Conservation (phyloP, 2,329 filamentous ascomycete species). For the Didymella segeticola region DNA sequence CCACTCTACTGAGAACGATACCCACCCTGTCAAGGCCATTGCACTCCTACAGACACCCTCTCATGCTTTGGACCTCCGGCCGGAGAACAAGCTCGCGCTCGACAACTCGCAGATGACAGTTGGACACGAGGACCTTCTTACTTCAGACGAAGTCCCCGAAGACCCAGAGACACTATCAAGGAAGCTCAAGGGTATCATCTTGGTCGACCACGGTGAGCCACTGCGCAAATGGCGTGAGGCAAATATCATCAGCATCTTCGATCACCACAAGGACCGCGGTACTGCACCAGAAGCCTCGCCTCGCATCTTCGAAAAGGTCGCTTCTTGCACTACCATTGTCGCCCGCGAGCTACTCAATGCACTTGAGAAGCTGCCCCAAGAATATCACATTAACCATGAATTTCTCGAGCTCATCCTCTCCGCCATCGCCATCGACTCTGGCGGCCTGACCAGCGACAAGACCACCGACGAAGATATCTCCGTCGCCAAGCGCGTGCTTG, state of each 20-base stretch:
- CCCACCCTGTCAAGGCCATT: conserved; percentile 54
- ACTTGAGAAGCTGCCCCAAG: conserved; percentile 51
- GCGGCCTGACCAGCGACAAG: conserved; percentile 46
- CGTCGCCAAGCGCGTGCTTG: conserved; percentile 49
- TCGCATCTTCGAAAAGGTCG: conserved; percentile 54
- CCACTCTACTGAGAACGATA: conserved; percentile 53
- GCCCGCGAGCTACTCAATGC: conserved; percentile 57
- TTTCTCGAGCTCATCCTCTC: conserved; percentile 57
- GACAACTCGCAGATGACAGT: conserved; percentile 55
- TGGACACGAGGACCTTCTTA: conserved; percentile 56
- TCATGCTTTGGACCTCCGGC: conserved; percentile 56
- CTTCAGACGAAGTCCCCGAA: conserved; percentile 57
- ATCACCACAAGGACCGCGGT: conserved; percentile 55
- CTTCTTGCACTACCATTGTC: conserved; percentile 56
- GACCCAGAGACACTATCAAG: conserved; percentile 53
- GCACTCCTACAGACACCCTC: conserved; percentile 56
- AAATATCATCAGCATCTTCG: conserved; percentile 55
- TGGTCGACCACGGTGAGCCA: conserved; percentile 55
- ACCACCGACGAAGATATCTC: conserved; percentile 51
- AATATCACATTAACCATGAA: conserved; percentile 58
- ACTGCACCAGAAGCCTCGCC: conserved; percentile 52
- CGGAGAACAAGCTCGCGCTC: conserved; percentile 56
- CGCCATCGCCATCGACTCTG: conserved; percentile 57
- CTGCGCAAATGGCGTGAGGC: conserved; percentile 54
- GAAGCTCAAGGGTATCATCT: conserved; percentile 54